Percentiles rank a stretch among this genome's conserved stretches.
These are phyloP conservation scores for Cyclotella cryptica DNA, from an alignment of 108 stramenopile genomes.

Conservation along the genomic window DNA sequence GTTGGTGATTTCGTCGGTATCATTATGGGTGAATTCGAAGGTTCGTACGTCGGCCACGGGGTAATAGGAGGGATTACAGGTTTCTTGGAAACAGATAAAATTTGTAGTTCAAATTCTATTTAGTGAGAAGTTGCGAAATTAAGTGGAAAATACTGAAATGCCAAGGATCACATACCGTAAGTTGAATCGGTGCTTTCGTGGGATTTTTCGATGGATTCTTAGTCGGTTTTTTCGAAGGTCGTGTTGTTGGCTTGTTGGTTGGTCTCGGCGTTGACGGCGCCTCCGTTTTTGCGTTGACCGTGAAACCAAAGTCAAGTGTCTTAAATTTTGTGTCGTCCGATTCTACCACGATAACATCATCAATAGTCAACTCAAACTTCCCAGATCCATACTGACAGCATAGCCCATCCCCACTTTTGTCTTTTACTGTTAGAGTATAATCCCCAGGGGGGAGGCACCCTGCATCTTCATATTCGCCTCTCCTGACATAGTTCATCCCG, in stretches of 20 bases:
- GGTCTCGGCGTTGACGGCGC: background rate
- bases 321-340: conserved; percentile 13
- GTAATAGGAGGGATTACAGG: background rate
- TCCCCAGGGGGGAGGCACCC: conserved; percentile 7
- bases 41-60: background rate
- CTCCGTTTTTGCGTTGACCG: background rate
- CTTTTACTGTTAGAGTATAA: background rate
- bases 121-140: background rate
- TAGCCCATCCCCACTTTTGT: conserved; percentile 14
- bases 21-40: background rate
- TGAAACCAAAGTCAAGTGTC: background rate
- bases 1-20: background rate
- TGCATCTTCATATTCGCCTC: conserved; percentile 3
- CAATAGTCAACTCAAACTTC: conserved; percentile 10
- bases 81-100: background rate
- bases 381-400: conserved; percentile 21
- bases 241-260: background rate
- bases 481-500: conserved; percentile 20
- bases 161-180: background rate
- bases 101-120: background rate
- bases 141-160: background rate
- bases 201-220: background rate
- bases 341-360: conserved; percentile 4
- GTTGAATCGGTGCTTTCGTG: background rate
- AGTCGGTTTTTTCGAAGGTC: conserved; percentile 1